Percentiles rank a stretch among this genome's conserved stretches.
Evolutionary conservation across 2,329 filamentous ascomycete genomes (phyloP).

Genomic region (Clonostachys chloroleuca): DNA sequence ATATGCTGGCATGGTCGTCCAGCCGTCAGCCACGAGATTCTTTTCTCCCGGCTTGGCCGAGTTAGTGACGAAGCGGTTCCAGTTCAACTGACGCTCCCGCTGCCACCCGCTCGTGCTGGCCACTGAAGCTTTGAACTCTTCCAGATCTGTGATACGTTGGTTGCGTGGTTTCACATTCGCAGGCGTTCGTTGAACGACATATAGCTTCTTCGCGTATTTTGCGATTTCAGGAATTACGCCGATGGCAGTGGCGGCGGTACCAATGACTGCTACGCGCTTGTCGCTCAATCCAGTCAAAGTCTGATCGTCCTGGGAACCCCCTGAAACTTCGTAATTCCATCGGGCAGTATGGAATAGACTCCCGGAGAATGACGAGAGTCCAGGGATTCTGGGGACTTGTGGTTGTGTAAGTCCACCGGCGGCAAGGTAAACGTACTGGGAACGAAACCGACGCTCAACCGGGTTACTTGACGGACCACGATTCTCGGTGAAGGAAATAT

Average conservation of each 20-base stretch:
- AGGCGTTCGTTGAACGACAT: conserved; percentile 54
- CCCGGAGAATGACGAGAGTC: conserved; percentile 33
- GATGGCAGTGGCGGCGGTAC: conserved; percentile 44
- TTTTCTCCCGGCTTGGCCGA: conserved; percentile 27
- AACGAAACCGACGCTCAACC: conserved; percentile 20
- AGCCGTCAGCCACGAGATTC: conserved; percentile 44
- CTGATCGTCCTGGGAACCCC: conserved; percentile 30
- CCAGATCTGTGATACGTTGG: conserved; percentile 31
- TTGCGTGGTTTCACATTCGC: conserved; percentile 30
- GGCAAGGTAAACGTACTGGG: conserved; percentile 31
- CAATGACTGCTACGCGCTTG: conserved; percentile 42
- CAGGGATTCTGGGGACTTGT: conserved; percentile 34
- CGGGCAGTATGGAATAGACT: conserved; percentile 37
- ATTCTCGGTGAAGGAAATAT: conserved; percentile 10
- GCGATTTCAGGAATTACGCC: conserved; percentile 39
- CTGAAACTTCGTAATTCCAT: conserved; percentile 38
- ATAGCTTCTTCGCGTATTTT: conserved; percentile 41
- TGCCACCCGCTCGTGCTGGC: conserved; percentile 42
- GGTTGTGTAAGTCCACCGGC: conserved; percentile 31
- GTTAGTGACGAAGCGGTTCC: conserved; percentile 25
- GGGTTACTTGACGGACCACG: conserved; percentile 11
- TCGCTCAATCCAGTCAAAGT: conserved; percentile 37
- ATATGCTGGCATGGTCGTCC: conserved; percentile 33
- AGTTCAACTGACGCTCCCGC: conserved; percentile 19
- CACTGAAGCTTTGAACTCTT: conserved; percentile 27